These are phyloP conservation scores for Pythium dissimile DNA, from an alignment of 352 stramenopile species.

Conservation along the genomic window DNA sequence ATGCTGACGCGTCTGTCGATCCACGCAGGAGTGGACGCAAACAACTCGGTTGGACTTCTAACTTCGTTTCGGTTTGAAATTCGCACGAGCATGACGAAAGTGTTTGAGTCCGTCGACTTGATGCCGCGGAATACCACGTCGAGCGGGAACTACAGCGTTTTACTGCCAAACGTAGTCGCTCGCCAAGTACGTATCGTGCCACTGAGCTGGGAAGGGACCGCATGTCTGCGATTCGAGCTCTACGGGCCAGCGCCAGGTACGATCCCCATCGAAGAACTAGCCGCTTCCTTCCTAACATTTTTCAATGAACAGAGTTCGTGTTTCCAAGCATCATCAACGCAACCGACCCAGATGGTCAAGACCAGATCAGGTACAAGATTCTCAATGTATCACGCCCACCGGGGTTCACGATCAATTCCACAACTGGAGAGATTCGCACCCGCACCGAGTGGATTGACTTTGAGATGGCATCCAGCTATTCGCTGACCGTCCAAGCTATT, in stretches of 20 bases:
- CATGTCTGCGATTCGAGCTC: slow-evolving; percentile 44
- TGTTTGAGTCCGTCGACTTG: slow-evolving; percentile 7
- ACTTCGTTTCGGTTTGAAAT: slow-evolving; percentile 16
- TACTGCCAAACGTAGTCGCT: slow-evolving; percentile 31
- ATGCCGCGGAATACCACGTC: neutral
- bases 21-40: slow-evolving; percentile 21
- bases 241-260: slow-evolving; percentile 42
- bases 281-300: neutral
- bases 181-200: slow-evolving; percentile 42
- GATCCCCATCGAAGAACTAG: neutral
- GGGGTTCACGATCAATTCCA: slow-evolving; percentile 14
- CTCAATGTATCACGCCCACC: no score
- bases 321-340: slow-evolving; percentile 3
- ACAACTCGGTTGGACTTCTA: slow-evolving; percentile 6
- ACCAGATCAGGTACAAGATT: slow-evolving; percentile 4
- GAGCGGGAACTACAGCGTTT: slow-evolving; percentile 3
- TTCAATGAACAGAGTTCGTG: slow-evolving; percentile 8
- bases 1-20: slow-evolving; percentile 35
- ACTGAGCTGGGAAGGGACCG: slow-evolving; percentile 25
- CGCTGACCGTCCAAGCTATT: neutral
- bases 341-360: slow-evolving; percentile 14
- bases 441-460: slow-evolving; percentile 26
- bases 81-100: neutral
- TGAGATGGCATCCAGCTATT: neutral
- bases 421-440: slow-evolving; percentile 9